phyloP scores from a whole-genome alignment of 176 grass and related monocot species.

The Tillandsia leiboldiana region DNA sequence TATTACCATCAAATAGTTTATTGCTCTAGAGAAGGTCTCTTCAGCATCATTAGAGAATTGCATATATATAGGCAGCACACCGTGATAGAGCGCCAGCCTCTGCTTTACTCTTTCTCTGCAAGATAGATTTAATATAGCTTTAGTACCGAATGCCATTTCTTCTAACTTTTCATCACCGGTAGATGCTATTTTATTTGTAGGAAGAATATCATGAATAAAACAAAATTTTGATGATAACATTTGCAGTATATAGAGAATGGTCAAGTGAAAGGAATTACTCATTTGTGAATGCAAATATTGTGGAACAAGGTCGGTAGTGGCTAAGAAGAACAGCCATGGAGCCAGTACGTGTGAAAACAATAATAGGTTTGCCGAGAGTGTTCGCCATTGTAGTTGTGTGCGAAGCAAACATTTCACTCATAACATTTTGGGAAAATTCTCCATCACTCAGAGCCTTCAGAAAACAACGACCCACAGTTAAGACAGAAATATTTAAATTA shows the following conservation, averaged over 20 bases:
- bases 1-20: conserved; percentile 63
- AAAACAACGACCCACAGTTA: conserved; percentile 9
- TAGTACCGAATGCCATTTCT: neutral
- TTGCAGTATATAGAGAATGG: neutral
- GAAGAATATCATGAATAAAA: too few species aligned
- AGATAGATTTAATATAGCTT: conserved; percentile 1
- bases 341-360: conserved; percentile 94
- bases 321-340: conserved; percentile 92
- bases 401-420: conserved; percentile 88
- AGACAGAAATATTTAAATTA: conserved; percentile 6
- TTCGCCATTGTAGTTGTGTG: conserved; percentile 93
- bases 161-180: neutral
- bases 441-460: conserved; percentile 35
- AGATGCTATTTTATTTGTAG: neutral
- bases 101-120: conserved; percentile 79
- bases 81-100: conserved; percentile 80
- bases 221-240: too few species aligned
- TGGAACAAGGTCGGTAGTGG: conserved; percentile 75
- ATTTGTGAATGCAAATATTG: conserved; percentile 91
- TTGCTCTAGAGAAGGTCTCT: conserved; percentile 87
- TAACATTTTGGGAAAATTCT: conserved; percentile 50
- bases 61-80: conserved; percentile 81
- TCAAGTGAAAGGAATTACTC: conserved; percentile 40
- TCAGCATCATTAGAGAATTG: conserved; percentile 83
- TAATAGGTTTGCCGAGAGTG: conserved; percentile 63